Percentiles rank a stretch among this genome's conserved stretches.
Evolutionary conservation across 495 filamentous ascomycete species (phyloP).

Genomic region (Neurospora sp.): DNA sequence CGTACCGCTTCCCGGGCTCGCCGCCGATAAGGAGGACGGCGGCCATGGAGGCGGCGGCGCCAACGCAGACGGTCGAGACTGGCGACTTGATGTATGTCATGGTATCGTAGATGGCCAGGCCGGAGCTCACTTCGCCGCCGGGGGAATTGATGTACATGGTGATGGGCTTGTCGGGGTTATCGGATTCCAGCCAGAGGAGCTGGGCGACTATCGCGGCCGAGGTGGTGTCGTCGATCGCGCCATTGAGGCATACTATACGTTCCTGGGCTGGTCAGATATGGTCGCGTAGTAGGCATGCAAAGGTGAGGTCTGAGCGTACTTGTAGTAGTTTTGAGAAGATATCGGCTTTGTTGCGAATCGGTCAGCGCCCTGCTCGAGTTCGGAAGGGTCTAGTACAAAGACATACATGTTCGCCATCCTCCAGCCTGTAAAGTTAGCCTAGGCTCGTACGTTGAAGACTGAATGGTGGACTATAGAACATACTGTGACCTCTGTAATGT

Average conservation of each 20-base stretch:
- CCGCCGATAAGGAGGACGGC: conserved; percentile 81
- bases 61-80: conserved; percentile 88
- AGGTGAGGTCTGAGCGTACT: conserved; percentile 28
- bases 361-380: conserved; percentile 17
- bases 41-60: conserved; percentile 92
- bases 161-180: conserved; percentile 85
- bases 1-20: conserved; percentile 73
- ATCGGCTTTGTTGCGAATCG: conserved; percentile 46
- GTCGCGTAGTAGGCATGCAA: neutral
- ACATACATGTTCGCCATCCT: conserved; percentile 82
- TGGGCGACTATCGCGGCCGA: conserved; percentile 91
- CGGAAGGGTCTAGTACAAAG: conserved; percentile 5
- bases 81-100: conserved; percentile 95
- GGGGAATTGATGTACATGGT: conserved; percentile 97
- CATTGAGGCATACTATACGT: conserved; percentile 92
- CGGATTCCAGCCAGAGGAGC: conserved; percentile 95
- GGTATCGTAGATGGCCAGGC: conserved; percentile 95
- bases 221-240: conserved; percentile 75
- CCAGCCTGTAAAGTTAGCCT: conserved; percentile 56
- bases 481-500: conserved; percentile 75
- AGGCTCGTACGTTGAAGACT: neutral
- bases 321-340: conserved; percentile 76
- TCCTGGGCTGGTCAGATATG: conserved; percentile 43
- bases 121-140: conserved; percentile 88
- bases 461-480: conserved; percentile 20